Conservation (phyloP, 106 monocot species). For the Hemerocallis citrina region DNA sequence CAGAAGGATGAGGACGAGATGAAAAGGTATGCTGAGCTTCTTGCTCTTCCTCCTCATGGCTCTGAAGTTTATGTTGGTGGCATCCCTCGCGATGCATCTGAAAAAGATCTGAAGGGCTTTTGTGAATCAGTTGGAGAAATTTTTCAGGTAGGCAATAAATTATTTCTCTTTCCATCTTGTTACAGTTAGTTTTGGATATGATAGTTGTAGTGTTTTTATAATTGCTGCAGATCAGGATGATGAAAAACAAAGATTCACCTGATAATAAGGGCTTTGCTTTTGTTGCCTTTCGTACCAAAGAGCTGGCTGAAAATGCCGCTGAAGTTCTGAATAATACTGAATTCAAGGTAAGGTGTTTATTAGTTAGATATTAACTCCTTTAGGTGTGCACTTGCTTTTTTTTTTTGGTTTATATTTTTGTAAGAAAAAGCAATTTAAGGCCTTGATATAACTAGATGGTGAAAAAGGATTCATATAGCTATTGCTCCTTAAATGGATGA, state of each 20-base stretch:
- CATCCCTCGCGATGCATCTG: conserved; percentile 28
- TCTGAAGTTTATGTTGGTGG: conserved; percentile 55
- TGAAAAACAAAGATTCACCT: conserved; percentile 41
- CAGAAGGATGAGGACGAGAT: conserved; percentile 12
- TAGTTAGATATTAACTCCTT: background rate
- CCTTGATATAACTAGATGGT: background rate
- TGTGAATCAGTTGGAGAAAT: conserved; percentile 55
- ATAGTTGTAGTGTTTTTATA: background rate
- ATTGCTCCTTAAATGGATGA: background rate
- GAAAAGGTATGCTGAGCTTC: conserved; percentile 37
- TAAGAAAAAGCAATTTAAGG: background rate
- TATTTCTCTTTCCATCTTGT: background rate
- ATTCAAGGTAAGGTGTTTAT: conserved; percentile 11
- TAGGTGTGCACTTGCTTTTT: background rate
- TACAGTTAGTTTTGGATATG: background rate
- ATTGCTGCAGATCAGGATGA: conserved; percentile 39
- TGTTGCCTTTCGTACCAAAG: conserved; percentile 41
- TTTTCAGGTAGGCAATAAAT: conserved; percentile 20
- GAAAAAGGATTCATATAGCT: background rate
- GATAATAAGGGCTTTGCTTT: conserved; percentile 58
- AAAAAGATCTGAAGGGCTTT: conserved; percentile 36
- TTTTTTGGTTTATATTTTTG: background rate
- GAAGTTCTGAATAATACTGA: conserved; percentile 34
- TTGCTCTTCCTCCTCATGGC: conserved; percentile 60
- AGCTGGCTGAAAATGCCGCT: conserved; percentile 22